Conservation (phyloP, 805 yeast genomes). For the Kuraishia ogatae region DNA sequence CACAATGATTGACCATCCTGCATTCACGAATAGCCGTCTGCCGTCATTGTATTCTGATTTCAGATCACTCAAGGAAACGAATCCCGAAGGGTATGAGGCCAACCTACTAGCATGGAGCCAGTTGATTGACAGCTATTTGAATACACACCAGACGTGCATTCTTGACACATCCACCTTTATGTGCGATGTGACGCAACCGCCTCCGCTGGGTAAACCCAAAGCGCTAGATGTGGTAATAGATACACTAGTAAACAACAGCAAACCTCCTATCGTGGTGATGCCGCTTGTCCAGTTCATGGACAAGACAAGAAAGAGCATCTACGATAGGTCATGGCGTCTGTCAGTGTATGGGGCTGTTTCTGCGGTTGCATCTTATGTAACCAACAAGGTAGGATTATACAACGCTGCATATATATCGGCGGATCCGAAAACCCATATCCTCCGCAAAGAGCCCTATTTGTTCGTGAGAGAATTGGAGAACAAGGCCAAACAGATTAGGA, state of each 20-base stretch:
- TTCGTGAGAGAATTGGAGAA: not conserved
- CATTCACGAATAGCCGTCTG: constrained; percentile 30
- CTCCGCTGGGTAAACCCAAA: not conserved
- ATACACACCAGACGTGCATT: not conserved
- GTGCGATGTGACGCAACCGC: not conserved
- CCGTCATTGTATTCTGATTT: constrained; percentile 42
- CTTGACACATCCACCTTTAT: not conserved
- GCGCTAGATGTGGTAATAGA: not conserved
- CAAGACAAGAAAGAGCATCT: not conserved
- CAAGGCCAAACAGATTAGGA: not conserved
- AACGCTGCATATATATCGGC: not conserved
- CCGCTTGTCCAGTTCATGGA: not conserved
- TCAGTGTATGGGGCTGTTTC: not conserved
- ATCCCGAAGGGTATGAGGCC: constrained; percentile 42
- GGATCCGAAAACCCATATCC: not conserved
- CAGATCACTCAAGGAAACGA: constrained; percentile 28
- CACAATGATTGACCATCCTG: constrained; percentile 15
- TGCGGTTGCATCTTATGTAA: not conserved
- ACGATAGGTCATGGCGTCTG: not conserved
- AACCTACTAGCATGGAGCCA: constrained; percentile 37
- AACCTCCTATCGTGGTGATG: not conserved
- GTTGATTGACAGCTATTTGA: not conserved
- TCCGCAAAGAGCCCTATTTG: not conserved
- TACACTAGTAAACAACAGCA: not conserved
- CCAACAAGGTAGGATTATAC: not conserved